Conservation (phyloP, 306 rosid genomes). For the Ormosia semicastrata region DNA sequence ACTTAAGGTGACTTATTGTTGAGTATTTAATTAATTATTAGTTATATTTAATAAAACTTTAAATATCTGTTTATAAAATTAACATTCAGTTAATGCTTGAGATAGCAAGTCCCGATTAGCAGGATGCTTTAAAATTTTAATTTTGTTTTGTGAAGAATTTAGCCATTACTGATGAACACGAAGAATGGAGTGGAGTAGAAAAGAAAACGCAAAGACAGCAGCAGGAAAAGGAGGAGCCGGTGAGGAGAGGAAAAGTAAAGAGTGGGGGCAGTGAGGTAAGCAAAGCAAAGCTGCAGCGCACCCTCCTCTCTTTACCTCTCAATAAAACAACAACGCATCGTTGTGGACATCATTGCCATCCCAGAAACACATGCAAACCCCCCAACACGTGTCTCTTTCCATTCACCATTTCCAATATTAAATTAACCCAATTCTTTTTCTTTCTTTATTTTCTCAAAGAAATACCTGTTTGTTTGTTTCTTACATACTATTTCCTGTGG, state of each 20-base stretch:
- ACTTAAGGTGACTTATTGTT: too few species aligned
- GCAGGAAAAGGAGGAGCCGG: background rate
- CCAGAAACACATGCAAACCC: constrained; percentile 48
- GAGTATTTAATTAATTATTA: too few species aligned
- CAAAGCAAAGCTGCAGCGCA: constrained; percentile 29
- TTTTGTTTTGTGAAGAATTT: background rate
- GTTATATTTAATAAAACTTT: too few species aligned
- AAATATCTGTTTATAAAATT: too few species aligned
- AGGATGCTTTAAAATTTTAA: background rate
- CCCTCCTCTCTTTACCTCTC: background rate
- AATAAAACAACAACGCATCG: constrained; percentile 13
- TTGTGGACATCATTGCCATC: constrained; percentile 51
- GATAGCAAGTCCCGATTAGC: background rate
- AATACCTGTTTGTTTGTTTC: constrained; percentile 12
- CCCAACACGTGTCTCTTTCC: constrained; percentile 36
- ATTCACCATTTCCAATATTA: constrained; percentile 22
- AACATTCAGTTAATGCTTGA: too few species aligned
- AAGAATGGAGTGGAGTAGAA: too few species aligned
- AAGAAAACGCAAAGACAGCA: too few species aligned
- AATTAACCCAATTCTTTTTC: too few species aligned
- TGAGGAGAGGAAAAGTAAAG: background rate
- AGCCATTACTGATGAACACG: too few species aligned
- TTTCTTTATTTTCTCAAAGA: too few species aligned
- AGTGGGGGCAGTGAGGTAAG: constrained; percentile 6
- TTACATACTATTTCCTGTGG: constrained; percentile 16